A percentile compares a stretch with the other conserved stretches of the same genome.
Evolutionary conservation across 176 grass and related monocot species (phyloP).

Genomic region (Typha latifolia): DNA sequence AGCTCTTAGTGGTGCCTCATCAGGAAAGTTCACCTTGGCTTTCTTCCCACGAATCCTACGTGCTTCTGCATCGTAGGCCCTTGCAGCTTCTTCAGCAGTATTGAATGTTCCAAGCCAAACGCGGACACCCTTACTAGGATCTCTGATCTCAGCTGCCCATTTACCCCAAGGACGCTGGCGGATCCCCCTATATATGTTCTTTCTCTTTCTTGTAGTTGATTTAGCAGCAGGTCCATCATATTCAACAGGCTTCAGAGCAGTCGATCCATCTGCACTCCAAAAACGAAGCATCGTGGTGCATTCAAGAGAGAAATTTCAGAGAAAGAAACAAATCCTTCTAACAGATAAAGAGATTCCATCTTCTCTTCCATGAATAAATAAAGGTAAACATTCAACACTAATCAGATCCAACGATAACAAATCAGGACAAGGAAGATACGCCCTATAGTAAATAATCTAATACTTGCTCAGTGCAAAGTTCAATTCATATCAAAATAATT

Average conservation of each 20-base stretch:
- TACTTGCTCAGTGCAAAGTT: no score
- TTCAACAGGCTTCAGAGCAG: neutral
- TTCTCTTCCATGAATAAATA: no score
- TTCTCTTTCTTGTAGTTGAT: constrained; percentile 21
- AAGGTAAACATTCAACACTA: no score
- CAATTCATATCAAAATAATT: no score
- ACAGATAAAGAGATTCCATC: no score
- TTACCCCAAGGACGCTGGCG: constrained; percentile 40
- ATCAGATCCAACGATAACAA: no score
- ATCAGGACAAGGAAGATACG: no score
- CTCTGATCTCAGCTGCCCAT: constrained; percentile 50
- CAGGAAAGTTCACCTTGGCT: constrained; percentile 46
- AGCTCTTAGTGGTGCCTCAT: neutral
- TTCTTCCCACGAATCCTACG: constrained; percentile 39
- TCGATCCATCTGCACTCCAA: neutral
- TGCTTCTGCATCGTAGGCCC: constrained; percentile 40
- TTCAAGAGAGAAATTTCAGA: no score
- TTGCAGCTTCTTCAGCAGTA: constrained; percentile 43
- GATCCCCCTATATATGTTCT: constrained; percentile 44
- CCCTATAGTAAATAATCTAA: no score
- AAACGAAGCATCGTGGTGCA: no score
- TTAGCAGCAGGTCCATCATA: constrained; percentile 4
- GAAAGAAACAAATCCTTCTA: no score
- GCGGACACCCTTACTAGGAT: constrained; percentile 37
- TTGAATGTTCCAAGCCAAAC: constrained; percentile 43